These are phyloP conservation scores for Porphyrellus cyaneotinctus DNA, from an alignment of 768 basidiomycete genomes.

Conservation along the genomic window DNA sequence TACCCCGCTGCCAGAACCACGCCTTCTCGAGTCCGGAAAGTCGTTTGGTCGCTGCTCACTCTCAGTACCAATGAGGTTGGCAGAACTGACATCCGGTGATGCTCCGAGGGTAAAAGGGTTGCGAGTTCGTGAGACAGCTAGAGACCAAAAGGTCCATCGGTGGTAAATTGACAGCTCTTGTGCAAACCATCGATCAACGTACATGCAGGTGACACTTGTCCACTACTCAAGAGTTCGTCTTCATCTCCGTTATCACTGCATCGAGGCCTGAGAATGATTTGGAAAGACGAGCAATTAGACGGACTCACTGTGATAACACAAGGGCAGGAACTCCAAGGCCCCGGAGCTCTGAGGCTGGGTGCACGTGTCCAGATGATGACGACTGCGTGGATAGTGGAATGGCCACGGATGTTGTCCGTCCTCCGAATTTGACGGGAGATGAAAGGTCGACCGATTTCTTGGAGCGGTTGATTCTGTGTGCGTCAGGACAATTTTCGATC, in stretches of 20 bases:
- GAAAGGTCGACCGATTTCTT: constrained; percentile 29
- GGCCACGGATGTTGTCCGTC: constrained; percentile 25
- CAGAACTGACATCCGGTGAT: constrained; percentile 30
- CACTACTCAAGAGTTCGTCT: constrained; percentile 72
- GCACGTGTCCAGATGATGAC: constrained; percentile 31
- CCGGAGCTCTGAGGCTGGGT: constrained; percentile 23
- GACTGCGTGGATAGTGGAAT: constrained; percentile 34
- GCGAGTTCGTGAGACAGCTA: constrained; percentile 24
- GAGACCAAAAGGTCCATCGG: neutral
- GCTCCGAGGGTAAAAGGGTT: constrained; percentile 24
- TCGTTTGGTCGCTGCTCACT: constrained; percentile 13
- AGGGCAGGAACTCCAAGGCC: constrained; percentile 36
- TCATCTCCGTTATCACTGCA: constrained; percentile 41
- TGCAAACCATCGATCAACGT: constrained; percentile 24
- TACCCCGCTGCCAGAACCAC: neutral
- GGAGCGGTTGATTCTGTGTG: constrained; percentile 32
- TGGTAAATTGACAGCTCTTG: constrained; percentile 5
- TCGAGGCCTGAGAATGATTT: neutral
- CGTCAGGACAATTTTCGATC: constrained; percentile 6
- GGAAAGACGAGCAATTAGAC: neutral
- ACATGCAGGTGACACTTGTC: constrained; percentile 72
- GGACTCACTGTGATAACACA: constrained; percentile 37
- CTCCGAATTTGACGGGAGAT: constrained; percentile 20
- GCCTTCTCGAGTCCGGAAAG: neutral
- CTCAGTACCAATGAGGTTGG: constrained; percentile 19